Evolutionary conservation across 306 rosid species (phyloP).

Genomic region (Abrus precatorius): DNA sequence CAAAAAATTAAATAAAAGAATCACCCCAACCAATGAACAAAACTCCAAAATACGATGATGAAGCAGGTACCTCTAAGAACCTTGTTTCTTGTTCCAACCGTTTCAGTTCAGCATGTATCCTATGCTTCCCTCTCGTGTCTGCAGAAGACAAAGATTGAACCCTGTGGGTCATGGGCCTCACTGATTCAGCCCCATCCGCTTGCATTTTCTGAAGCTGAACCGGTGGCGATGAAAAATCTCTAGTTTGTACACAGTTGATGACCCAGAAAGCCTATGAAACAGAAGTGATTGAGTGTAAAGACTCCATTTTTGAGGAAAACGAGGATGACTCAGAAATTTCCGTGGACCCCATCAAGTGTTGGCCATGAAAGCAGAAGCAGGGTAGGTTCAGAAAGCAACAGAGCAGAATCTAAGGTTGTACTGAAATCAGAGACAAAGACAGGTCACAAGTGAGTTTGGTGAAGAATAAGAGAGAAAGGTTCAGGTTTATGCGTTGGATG

Average conservation of each 20-base stretch:
- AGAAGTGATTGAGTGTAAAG: constrained; percentile 49
- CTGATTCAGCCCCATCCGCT: constrained; percentile 74
- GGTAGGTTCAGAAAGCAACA: constrained; percentile 21
- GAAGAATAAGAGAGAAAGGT: not conserved
- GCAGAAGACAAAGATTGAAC: constrained; percentile 69
- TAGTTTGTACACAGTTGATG: constrained; percentile 38
- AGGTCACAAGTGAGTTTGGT: constrained; percentile 37
- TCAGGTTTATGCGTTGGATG: constrained; percentile 42
- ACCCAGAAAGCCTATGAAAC: constrained; percentile 36
- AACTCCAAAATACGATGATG: constrained; percentile 34
- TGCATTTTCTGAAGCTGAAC: constrained; percentile 66
- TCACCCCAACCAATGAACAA: constrained; percentile 22
- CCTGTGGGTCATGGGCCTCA: constrained; percentile 66
- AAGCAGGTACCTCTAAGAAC: constrained; percentile 75
- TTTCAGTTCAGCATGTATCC: constrained; percentile 86
- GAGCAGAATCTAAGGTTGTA: constrained; percentile 50
- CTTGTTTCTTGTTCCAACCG: constrained; percentile 91
- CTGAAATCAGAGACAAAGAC: constrained; percentile 37
- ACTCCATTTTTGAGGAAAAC: constrained; percentile 49
- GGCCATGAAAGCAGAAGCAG: constrained; percentile 35
- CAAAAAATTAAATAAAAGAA: not conserved
- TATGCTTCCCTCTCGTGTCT: constrained; percentile 90
- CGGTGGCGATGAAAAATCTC: constrained; percentile 28
- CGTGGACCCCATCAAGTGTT: constrained; percentile 61
- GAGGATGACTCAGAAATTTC: constrained; percentile 63